Evolutionary conservation across 345 rosid species (phyloP), one percentile per base, ranked within the genome.

Genomic region (Microthlaspi erraticum): DNA sequence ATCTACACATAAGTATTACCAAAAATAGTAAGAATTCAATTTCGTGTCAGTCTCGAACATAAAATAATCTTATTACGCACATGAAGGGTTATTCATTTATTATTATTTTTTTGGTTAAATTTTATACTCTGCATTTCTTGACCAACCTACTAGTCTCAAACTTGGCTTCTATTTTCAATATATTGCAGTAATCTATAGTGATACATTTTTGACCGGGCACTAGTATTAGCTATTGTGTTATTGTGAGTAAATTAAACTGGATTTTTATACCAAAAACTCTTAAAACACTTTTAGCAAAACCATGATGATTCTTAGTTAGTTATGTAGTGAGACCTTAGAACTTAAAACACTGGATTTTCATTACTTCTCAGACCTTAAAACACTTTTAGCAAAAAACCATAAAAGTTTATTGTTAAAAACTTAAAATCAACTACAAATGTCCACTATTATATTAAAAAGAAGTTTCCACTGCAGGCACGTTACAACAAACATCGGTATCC

Each of bases 401-500:
- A 51, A 23, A 12, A 38, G 13, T 52, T 39, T 5, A 37, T 12
- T 6, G n/a, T 14, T 9, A 0, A 17, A 36, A 37, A 34, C 18
- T 9, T 0, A 17, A 36, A 37, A 34, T 17, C 18, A 11, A 46
- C 34, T 64, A 31, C 41, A 61, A 16, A 44, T 44, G 16, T 44
- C 51, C 10, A 10, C 39, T 43, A 3, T 26, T 26, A 26, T 26
- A 26, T 26, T 26, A 26, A 26, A 5, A 32, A 48, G 7, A 38
- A 33, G 33, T 55, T 44, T 64, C 26, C 9, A 64, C 2, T 73
- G 9, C 49, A 67, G 78, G 69, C 37, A 43, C 44, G 39, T 73
- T 70, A 61, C 54, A 56, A 45, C 52, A 54, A 53, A 37, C 36
- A 63, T 26, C 37, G 64, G 29, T 44, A 17, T 45, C 43, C 16